Conservation (phyloP, 345 rosid genomes). For the Euclidium syriacum region DNA sequence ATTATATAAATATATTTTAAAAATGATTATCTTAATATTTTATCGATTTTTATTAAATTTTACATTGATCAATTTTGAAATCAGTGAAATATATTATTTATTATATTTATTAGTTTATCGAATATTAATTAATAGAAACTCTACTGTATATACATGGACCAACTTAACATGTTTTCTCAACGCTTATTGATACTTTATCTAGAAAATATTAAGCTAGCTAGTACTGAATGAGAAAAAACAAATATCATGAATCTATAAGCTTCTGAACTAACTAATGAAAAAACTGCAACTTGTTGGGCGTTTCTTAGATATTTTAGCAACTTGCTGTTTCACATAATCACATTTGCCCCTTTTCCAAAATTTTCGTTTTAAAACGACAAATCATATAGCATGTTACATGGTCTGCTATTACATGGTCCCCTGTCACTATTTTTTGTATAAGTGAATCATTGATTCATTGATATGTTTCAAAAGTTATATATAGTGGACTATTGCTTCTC, state of each 20-base stretch:
- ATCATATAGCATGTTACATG: neutral
- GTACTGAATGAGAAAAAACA: neutral
- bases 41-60: no score
- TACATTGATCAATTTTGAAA: no score
- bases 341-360: neutral
- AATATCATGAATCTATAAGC: neutral
- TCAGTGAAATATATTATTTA: no score
- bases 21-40: no score
- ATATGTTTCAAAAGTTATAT: no score
- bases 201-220: neutral
- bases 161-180: neutral
- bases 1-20: no score
- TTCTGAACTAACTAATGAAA: conserved; percentile 8
- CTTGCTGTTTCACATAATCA: neutral
- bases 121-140: no score
- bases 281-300: conserved; percentile 6
- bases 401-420: no score
- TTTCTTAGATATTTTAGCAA: conserved; percentile 23
- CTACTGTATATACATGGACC: no score
- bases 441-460: neutral
- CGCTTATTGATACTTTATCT: neutral
- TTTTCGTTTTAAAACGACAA: neutral
- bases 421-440: neutral
- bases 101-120: no score
- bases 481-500: neutral